These are phyloP conservation scores for Penicillium salamii DNA, from an alignment of 495 filamentous ascomycete genomes.

Conservation along the genomic window DNA sequence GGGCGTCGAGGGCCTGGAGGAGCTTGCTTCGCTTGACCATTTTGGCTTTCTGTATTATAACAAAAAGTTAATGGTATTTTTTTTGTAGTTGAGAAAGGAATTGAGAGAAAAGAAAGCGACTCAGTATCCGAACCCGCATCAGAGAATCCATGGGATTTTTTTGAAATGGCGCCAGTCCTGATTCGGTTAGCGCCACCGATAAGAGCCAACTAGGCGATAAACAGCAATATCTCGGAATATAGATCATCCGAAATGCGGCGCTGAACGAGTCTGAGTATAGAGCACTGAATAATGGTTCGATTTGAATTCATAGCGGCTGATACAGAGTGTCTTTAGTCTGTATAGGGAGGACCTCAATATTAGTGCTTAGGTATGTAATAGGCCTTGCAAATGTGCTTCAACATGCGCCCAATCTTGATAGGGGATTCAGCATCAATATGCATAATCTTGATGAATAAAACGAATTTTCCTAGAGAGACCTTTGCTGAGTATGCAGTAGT, in stretches of 20 bases:
- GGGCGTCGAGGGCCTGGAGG: conserved; percentile 61
- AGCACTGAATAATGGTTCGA: too few species aligned
- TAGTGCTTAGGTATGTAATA: too few species aligned
- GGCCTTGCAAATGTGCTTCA: too few species aligned
- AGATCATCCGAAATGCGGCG: conserved; percentile 34
- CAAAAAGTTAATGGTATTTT: conserved; percentile 14
- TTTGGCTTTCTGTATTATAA: conserved; percentile 11
- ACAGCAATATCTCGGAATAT: conserved; percentile 10
- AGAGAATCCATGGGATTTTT: conserved; percentile 39
- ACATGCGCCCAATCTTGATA: too few species aligned
- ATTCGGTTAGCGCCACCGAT: conserved; percentile 28
- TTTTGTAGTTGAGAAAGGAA: conserved; percentile 12
- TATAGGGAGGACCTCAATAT: too few species aligned
- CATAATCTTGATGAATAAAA: too few species aligned
- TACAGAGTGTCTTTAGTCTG: too few species aligned
- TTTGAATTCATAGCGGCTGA: too few species aligned
- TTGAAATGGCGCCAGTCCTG: conserved; percentile 30
- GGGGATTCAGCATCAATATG: too few species aligned
- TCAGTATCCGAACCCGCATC: conserved; percentile 13
- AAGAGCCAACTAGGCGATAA: conserved; percentile 12
- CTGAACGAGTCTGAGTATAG: too few species aligned
- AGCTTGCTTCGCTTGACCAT: conserved; percentile 68
- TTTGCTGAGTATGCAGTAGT: too few species aligned
- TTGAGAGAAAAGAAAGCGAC: conserved; percentile 16
- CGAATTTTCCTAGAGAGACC: too few species aligned